Conservation (phyloP, 2,329 filamentous ascomycete genomes). For the Pyricularia grisea region DNA sequence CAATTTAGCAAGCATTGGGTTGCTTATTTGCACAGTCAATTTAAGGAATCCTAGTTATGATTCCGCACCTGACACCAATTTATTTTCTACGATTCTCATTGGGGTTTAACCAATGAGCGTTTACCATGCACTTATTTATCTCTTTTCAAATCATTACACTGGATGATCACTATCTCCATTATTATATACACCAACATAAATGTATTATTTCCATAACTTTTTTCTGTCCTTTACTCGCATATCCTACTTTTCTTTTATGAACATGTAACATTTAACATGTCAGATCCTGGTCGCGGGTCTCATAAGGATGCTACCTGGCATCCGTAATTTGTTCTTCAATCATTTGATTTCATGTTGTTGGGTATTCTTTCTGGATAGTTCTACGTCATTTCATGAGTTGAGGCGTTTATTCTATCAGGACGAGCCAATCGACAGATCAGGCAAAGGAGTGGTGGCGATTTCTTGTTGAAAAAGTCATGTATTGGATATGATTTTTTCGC, state of each 20-base stretch:
- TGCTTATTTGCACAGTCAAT: not conserved
- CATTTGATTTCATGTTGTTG: not conserved
- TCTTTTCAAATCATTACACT: not conserved
- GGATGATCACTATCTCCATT: not conserved
- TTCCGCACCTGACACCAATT: not conserved
- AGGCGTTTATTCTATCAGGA: not conserved
- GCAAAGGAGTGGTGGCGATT: not conserved
- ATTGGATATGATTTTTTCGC: not conserved
- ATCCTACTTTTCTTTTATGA: not conserved
- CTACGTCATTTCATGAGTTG: not conserved
- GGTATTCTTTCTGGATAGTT: not conserved
- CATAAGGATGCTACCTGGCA: not conserved
- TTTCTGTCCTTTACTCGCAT: not conserved
- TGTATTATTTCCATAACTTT: not conserved
- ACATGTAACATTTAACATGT: not conserved
- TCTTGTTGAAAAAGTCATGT: not conserved
- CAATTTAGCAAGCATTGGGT: not conserved
- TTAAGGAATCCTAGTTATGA: not conserved
- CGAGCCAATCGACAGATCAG: not conserved
- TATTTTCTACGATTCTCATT: not conserved
- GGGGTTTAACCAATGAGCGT: not conserved
- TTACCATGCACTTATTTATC: not conserved
- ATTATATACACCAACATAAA: not conserved
- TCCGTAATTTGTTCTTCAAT: not conserved
- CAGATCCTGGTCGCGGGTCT: not conserved